phyloP scores from a whole-genome alignment of 2,329 filamentous ascomycete species.

The Colletotrichum coccodes region DNA sequence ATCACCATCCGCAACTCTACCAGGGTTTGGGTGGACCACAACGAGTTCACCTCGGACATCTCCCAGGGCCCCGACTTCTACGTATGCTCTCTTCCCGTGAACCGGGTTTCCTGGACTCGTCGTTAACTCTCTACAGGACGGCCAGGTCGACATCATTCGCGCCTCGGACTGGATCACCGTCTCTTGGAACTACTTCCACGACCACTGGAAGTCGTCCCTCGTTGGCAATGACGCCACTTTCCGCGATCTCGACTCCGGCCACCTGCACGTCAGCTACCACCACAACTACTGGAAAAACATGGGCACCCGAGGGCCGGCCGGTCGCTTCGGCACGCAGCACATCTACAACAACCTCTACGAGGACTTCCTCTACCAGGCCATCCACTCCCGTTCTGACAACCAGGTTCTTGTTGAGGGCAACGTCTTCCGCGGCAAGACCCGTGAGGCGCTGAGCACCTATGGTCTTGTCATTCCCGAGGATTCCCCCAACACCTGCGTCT shows the following conservation, averaged over 20 bases:
- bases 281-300: conserved; percentile 59
- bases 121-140: conserved; percentile 44
- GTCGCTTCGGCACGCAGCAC: conserved; percentile 60
- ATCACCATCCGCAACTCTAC: conserved; percentile 56
- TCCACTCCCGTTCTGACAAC: conserved; percentile 59
- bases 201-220: conserved; percentile 56
- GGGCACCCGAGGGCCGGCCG: conserved; percentile 58
- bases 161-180: conserved; percentile 57
- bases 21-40: conserved; percentile 58
- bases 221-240: conserved; percentile 52
- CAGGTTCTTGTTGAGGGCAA: conserved; percentile 61
- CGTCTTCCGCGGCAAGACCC: conserved; percentile 57
- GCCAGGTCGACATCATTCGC: conserved; percentile 56
- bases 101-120: background rate
- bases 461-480: conserved; percentile 65
- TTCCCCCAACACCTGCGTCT: conserved; percentile 62
- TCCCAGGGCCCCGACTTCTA: conserved; percentile 49
- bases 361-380: conserved; percentile 57
- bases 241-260: conserved; percentile 52
- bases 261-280: conserved; percentile 59
- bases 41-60: conserved; percentile 56
- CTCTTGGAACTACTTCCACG: conserved; percentile 60
- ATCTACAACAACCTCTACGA: conserved; percentile 61
- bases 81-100: conserved; percentile 27
- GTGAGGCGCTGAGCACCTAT: conserved; percentile 62